Base-by-base conservation (phyloP, 495 filamentous ascomycete species). In the Patellaria atrata region DNA sequence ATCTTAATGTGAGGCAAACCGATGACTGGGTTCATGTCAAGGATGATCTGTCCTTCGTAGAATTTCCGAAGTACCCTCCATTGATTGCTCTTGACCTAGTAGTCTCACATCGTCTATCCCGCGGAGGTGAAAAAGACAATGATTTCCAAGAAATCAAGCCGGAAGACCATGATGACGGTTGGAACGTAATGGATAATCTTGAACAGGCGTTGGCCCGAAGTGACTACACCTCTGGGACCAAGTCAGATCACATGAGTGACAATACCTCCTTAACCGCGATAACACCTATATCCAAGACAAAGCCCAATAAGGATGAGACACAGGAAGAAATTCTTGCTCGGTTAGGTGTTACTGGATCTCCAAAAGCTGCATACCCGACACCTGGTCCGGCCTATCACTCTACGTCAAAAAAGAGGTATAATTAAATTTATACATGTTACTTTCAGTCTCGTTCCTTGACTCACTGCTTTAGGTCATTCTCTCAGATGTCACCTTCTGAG, bases 301-400 rank as follows among this genome's bases (percentile, higher is more conserved):
- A 17, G 31, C 18, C 16, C 8, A 21, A 17, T 3, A 34, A 34
- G 31, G 31, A 52, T 33, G 26, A 41, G 4, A 40, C 38, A 18
- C 55, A 60, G 35, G 57, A 60, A 38, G 54, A 56, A 26, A 42
- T 59, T 14, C 47, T 59, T 20, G 54, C 54, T 3, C 38, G 37
- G 24, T 30, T 58, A 20, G 55, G 57, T 17, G 55, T 58, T 8
- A 58, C 53, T 5, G 57, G 57, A 9, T 47, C 46, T 7, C 55
- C 57, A 11, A 58, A 57, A 36, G 41, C 51, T 17, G 47, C 50
- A 13, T 58, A 43, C 35, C 38, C 47, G 27, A 54, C 48, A 10
- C 53, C 53, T 21, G 48, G 48, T 18, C 53, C 51, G 12, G 42
- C 50, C 7, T 23, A 34, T 21, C 11, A 22, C 9, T 21, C 31